Evolutionary conservation across 257 asterid genomes (phyloP).

Genomic region (Rauvolfia tetraphylla): DNA sequence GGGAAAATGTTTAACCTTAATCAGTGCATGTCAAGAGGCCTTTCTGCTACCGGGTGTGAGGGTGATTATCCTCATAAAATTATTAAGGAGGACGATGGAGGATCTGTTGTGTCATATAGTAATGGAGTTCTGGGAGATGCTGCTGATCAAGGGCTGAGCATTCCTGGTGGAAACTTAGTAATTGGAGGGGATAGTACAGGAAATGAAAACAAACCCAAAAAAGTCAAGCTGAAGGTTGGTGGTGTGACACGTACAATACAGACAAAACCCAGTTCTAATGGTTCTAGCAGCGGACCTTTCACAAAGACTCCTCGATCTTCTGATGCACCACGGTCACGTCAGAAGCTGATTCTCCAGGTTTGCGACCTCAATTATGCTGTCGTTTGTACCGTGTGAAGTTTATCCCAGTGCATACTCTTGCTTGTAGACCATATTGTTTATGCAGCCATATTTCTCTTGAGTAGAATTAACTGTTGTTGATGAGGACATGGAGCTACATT

Average conservation of each 20-base stretch:
- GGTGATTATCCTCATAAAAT: conserved; percentile 18
- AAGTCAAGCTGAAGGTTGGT: conserved; percentile 82
- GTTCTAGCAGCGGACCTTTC: conserved; percentile 47
- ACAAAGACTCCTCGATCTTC: conserved; percentile 45
- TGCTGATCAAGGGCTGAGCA: conserved; percentile 13
- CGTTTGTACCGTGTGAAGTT: neutral
- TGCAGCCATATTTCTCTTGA: neutral
- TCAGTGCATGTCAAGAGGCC: conserved; percentile 73
- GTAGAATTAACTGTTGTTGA: neutral
- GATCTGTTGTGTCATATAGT: conserved; percentile 29
- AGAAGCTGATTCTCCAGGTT: conserved; percentile 57
- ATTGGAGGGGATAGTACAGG: conserved; percentile 38
- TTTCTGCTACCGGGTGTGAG: conserved; percentile 36
- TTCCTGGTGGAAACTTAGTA: conserved; percentile 13
- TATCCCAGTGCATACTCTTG: neutral
- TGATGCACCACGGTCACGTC: conserved; percentile 47
- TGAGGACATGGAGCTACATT: neutral
- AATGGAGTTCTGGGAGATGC: conserved; percentile 32
- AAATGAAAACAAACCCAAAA: conserved; percentile 61
- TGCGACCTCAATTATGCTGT: conserved; percentile 6
- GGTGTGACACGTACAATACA: conserved; percentile 80
- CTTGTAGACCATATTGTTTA: neutral
- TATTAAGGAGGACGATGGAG: conserved; percentile 21
- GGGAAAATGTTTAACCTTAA: conserved; percentile 73
- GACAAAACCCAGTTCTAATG: conserved; percentile 54